These are phyloP conservation scores for Fusarium sp. DNA, from an alignment of 2,329 filamentous ascomycete genomes.

Conservation along the genomic window DNA sequence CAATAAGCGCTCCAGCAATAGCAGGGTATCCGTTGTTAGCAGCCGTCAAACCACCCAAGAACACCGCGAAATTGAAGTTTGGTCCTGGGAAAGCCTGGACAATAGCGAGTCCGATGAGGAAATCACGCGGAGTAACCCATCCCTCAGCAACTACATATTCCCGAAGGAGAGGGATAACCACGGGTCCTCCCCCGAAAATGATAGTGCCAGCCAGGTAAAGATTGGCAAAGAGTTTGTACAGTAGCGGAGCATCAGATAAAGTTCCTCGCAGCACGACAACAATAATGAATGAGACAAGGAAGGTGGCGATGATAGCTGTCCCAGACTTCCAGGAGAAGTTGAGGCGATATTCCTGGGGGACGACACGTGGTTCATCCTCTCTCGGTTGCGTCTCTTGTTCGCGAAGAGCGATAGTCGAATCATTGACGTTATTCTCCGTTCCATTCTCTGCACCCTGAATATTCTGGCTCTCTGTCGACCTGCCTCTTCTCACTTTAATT, in stretches of 20 bases:
- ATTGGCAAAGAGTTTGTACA: conserved; percentile 75
- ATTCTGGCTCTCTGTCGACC: fast-evolving
- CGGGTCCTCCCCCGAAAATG: conserved; percentile 73
- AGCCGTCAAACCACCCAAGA: conserved; percentile 65
- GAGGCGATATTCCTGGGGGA: conserved; percentile 52
- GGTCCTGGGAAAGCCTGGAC: conserved; percentile 74
- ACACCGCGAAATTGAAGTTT: conserved; percentile 68
- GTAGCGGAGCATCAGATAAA: conserved; percentile 56
- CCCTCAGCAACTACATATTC: conserved; percentile 74
- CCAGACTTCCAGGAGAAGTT: conserved; percentile 62
- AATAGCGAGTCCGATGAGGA: conserved; percentile 78
- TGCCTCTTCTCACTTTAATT: fast-evolving
- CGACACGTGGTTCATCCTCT: conserved; percentile 36
- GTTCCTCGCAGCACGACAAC: conserved; percentile 66
- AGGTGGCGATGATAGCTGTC: conserved; percentile 57
- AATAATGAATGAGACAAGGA: conserved; percentile 68
- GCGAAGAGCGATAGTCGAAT: neutral
- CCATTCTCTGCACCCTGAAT: neutral
- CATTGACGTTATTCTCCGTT: neutral
- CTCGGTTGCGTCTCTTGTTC: neutral
- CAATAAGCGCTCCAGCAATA: conserved; percentile 63
- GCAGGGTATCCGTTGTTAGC: conserved; percentile 53
- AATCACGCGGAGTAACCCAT: conserved; percentile 78
- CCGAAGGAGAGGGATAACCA: conserved; percentile 73
- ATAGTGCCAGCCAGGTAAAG: conserved; percentile 80